phyloP scores from a whole-genome alignment of 2,329 filamentous ascomycete genomes.

The Trichoderma arundinaceum region DNA sequence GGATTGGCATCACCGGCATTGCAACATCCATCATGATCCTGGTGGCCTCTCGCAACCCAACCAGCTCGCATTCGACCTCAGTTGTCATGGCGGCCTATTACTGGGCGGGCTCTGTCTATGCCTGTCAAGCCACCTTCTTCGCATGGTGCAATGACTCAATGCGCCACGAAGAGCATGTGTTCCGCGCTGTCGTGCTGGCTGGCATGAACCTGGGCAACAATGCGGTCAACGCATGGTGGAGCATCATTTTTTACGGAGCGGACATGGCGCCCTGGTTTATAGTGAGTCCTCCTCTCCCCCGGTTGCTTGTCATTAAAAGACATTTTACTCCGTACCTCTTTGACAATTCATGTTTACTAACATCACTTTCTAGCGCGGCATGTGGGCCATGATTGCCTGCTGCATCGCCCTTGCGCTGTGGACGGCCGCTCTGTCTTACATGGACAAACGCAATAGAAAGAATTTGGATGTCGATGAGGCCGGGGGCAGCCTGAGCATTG shows the following conservation, averaged over 20 bases:
- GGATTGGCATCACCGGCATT: slow-evolving; percentile 68
- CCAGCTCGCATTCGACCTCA: slow-evolving; percentile 50
- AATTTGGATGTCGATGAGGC: slow-evolving; percentile 1
- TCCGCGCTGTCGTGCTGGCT: slow-evolving; percentile 70
- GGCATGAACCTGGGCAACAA: slow-evolving; percentile 74
- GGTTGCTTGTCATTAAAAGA: neutral
- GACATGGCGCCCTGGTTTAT: slow-evolving; percentile 69
- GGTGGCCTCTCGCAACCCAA: slow-evolving; percentile 52
- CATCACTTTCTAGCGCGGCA: slow-evolving; percentile 53
- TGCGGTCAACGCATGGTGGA: slow-evolving; percentile 76
- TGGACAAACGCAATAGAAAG: slow-evolving; percentile 37
- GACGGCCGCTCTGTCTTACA: slow-evolving; percentile 60
- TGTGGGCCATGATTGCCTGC: slow-evolving; percentile 74
- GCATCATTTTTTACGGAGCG: slow-evolving; percentile 71
- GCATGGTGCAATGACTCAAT: slow-evolving; percentile 77
- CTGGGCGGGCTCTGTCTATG: slow-evolving; percentile 72
- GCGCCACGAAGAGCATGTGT: slow-evolving; percentile 65
- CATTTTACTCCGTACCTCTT: neutral
- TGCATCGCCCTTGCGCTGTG: slow-evolving; percentile 65
- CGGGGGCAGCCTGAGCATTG: slow-evolving; percentile 4
- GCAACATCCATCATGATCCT: slow-evolving; percentile 68
- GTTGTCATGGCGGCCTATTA: slow-evolving; percentile 71
- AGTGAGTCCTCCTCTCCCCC: slow-evolving; percentile 47
- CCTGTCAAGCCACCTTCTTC: slow-evolving; percentile 76
- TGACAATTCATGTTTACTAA: slow-evolving; percentile 1